Conservation (phyloP, 2,329 filamentous ascomycete genomes). For the Ophiostoma pallidulum region DNA sequence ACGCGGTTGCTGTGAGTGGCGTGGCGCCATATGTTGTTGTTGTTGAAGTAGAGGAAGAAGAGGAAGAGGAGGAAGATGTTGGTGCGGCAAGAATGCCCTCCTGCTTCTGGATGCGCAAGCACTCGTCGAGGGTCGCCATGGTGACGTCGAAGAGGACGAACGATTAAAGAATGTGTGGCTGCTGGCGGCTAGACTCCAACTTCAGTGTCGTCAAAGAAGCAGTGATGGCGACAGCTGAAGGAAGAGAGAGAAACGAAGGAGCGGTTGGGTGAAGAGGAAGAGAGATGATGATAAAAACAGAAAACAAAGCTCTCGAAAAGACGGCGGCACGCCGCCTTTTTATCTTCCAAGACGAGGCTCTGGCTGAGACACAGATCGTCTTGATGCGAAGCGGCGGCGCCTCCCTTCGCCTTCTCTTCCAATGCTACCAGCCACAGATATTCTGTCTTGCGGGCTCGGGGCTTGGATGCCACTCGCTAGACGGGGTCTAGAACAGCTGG, state of each 20-base stretch:
- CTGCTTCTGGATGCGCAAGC: constrained; percentile 19
- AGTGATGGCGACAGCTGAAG: constrained; percentile 1
- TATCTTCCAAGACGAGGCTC: neutral
- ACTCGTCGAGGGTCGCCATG: constrained; percentile 23
- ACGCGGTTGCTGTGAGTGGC: neutral
- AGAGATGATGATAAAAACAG: too few relatives aligned
- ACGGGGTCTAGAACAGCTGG: neutral
- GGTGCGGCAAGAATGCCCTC: constrained; percentile 20
- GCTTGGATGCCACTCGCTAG: neutral
- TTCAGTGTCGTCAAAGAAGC: constrained; percentile 3
- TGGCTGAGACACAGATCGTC: neutral
- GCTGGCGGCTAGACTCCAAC: neutral
- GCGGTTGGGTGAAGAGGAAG: neutral
- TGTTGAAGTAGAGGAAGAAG: neutral
- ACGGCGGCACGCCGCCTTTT: neutral
- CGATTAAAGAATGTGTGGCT: neutral
- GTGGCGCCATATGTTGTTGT: neutral
- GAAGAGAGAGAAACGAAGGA: neutral
- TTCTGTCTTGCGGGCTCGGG: neutral
- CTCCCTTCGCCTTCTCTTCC: constrained; percentile 1
- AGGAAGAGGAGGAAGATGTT: neutral
- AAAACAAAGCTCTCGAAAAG: neutral
- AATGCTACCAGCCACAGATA: constrained; percentile 10
- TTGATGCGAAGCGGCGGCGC: neutral
- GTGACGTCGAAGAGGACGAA: neutral